Evolutionary conservation across 805 yeast genomes (phyloP), one percentile per base, ranked within the genome.

Genomic region (Pichia ethanolica): DNA sequence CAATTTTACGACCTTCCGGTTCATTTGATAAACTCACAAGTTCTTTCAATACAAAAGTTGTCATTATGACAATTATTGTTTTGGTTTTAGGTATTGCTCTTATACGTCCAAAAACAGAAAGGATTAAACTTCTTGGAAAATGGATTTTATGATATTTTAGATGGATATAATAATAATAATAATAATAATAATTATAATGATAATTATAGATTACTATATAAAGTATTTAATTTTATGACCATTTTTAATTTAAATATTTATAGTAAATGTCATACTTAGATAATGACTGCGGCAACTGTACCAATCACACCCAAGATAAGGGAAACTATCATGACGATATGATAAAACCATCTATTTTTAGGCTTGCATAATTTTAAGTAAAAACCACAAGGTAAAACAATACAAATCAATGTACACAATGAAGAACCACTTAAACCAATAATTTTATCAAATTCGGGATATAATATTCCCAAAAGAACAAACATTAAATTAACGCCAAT

Each of bases 361-460:
- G 72, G 69, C 6, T 68, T 67, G 60, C 87, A 86, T 47, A 87
- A 71, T 56, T 70, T 75, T 54, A 85, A 62, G 66, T 89, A 89
- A 63, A 89, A 89, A 14, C 77, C 66, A 49, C 90, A 76, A 3
- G 97, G 97, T 39, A 89, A 73, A 39, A 87, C 82, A 49, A 89
- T 71, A 64, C 97, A 89, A 42, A 89, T 80, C 11, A 82, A 68
- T 59, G 88, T 85, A 59, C 96, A 87, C 47, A 89, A 71, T 1
- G 90, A 85, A 10, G 95, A 83, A 32, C 97, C 97, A 59, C 87
- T 69, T 42, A 89, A 78, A 7, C 96, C 93, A 55, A 89, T 83
- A 51, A 89, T 77, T 57, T 80, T 79, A 64, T 89, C 97, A 62
- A 89, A 89, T 49, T 83, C 88, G 3, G 96, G 96, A 63, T 86